A percentile compares a stretch with the other conserved stretches of the same genome.
These are phyloP conservation scores for Heterobasidion occidentale DNA, from an alignment of 1,284 basidiomycete genomes.

Conservation along the genomic window DNA sequence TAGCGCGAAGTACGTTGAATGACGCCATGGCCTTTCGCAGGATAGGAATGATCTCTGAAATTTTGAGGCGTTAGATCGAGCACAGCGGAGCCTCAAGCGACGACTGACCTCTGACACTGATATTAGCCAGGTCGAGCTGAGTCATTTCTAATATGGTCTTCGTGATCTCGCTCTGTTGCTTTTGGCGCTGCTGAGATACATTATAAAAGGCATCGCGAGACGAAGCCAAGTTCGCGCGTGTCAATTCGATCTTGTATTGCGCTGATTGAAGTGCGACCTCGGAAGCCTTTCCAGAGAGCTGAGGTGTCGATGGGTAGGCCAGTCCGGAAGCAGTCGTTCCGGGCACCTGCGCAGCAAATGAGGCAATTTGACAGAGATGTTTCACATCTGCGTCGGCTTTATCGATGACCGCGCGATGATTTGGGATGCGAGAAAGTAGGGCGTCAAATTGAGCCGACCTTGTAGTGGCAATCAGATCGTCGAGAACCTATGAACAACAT, in stretches of 20 bases:
- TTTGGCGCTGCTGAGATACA: background rate
- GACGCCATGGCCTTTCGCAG: constrained; percentile 5
- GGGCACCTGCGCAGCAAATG: background rate
- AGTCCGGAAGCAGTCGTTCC: background rate
- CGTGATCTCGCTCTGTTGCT: constrained; percentile 5
- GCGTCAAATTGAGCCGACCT: background rate
- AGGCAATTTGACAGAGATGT: background rate
- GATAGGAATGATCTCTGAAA: constrained; percentile 6
- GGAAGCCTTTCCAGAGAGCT: background rate
- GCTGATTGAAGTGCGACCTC: background rate
- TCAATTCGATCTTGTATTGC: background rate
- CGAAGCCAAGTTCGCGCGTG: constrained; percentile 1
- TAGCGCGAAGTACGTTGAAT: constrained; percentile 6
- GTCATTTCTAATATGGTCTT: constrained; percentile 2
- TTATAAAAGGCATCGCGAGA: constrained; percentile 1
- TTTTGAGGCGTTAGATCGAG: background rate
- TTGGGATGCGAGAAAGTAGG: background rate
- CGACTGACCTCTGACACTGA: background rate
- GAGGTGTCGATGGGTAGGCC: background rate
- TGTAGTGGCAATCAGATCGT: background rate
- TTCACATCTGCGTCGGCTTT: background rate
- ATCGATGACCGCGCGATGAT: background rate
- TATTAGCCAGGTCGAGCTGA: constrained; percentile 1
- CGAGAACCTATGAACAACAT: background rate
- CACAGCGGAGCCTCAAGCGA: background rate